phyloP scores from a whole-genome alignment of 495 filamentous ascomycete genomes.

The Tuber microsphaerosporum region DNA sequence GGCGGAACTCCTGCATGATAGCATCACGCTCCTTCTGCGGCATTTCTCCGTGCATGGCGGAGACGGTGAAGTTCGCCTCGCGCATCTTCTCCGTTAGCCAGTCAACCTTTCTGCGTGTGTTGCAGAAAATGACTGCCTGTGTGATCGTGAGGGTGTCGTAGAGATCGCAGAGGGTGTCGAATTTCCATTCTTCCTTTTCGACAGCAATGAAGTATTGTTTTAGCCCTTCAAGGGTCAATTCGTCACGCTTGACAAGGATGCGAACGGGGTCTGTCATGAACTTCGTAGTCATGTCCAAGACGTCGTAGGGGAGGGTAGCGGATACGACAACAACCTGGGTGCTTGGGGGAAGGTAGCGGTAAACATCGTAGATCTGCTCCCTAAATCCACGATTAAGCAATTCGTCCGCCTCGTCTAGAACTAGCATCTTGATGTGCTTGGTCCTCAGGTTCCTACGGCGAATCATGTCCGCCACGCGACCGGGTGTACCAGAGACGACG shows the following conservation, averaged over 20 bases:
- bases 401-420: constrained; percentile 96
- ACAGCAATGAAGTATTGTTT: constrained; percentile 99
- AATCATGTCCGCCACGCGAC: constrained; percentile 98
- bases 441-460: constrained; percentile 89
- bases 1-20: constrained; percentile 99
- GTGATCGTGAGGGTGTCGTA: constrained; percentile 99
- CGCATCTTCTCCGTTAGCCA: constrained; percentile 99
- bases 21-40: constrained; percentile 92
- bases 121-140: constrained; percentile 99
- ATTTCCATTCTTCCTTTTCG: constrained; percentile 99
- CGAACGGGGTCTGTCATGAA: constrained; percentile 99
- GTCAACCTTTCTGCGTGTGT: constrained; percentile 98
- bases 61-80: constrained; percentile 95
- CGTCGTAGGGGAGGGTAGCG: constrained; percentile 93
- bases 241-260: constrained; percentile 98
- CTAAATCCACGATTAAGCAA: constrained; percentile 84
- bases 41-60: constrained; percentile 99
- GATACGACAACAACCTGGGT: constrained; percentile 98
- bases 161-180: constrained; percentile 97
- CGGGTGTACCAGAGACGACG: constrained; percentile 91
- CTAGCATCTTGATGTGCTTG: constrained; percentile 96
- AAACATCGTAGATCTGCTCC: constrained; percentile 99
- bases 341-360: constrained; percentile 87
- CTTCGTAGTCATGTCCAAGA: constrained; percentile 98
- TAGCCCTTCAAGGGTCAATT: constrained; percentile 93